Evolutionary conservation across 2,329 filamentous ascomycete genomes (phyloP), one percentile per base, ranked within the genome.

Genomic region (Penicillium expansum): DNA sequence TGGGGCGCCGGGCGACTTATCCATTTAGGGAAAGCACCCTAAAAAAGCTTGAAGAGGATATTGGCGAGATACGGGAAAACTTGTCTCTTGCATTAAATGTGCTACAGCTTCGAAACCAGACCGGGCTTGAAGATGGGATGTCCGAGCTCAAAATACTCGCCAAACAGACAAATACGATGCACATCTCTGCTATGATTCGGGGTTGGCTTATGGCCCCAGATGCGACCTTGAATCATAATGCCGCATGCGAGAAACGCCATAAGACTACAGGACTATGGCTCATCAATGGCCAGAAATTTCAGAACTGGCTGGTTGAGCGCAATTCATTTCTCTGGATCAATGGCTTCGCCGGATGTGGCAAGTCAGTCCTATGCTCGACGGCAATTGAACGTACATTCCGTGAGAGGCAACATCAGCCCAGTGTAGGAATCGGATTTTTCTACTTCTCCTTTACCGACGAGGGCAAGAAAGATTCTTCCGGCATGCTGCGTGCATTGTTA

Each of bases 201-300:
- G 8, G 20, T 4, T 77, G 75, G 74, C 65, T 77, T 14, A 68
- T 64, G 18, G 72, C 74, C 5, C 74, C 74, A 1, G 74, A 77
- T 60, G 69, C 69, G 5, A 65, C 69, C 2, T 55, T 71, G 51
- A 69, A 76, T 50, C 72, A 72, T 55, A 71, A 75, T 44, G 61
- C 63, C 7, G 65, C 66, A 4, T 65, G 52, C 52, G 69, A 65
- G 14, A 74, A 74, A 61, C 66, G 63, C 22, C 70, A 75, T 47
- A 47, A 53, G 3, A 59, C 56, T 3, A 77, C 74, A 1, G 74
- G 75, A 0, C 48, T 65, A n/a, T 77, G 75, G 76, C 49, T 62
- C 1, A 14, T 62, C 13, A 52, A 58, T 5, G 47, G 66, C 18
- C 1, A 37, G 3, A 27, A 54, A 7, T 72, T 67, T 55, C 47